phyloP scores from a whole-genome alignment of 2,329 filamentous ascomycete genomes.

The Penicillium sp. region DNA sequence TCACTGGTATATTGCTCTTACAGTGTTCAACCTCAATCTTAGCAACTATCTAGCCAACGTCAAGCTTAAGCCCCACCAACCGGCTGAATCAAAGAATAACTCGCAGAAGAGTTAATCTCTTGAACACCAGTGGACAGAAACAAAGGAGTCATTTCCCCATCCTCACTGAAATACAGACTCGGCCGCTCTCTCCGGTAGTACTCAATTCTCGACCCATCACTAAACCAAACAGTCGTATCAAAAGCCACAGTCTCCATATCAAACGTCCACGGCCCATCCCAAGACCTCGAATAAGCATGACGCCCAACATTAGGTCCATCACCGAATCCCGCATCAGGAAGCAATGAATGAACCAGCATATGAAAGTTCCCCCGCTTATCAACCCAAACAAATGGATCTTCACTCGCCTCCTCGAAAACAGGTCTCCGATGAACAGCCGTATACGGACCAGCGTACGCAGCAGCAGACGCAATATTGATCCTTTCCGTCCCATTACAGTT shows the following conservation, averaged over 20 bases:
- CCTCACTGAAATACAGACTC: conserved; percentile 51
- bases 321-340: conserved; percentile 24
- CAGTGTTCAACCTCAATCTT: too few species aligned
- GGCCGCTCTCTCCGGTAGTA: conserved; percentile 50
- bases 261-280: conserved; percentile 34
- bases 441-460: conserved; percentile 15
- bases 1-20: background rate
- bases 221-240: conserved; percentile 31
- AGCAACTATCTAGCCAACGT: too few species aligned
- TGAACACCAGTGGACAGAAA: conserved; percentile 52
- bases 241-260: conserved; percentile 32
- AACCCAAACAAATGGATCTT: conserved; percentile 39
- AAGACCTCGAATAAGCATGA: conserved; percentile 32
- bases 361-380: conserved; percentile 40
- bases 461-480: conserved; percentile 15
- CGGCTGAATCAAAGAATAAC: conserved; percentile 46
- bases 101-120: conserved; percentile 34
- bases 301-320: conserved; percentile 27
- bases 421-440: conserved; percentile 14
- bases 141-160: conserved; percentile 48
- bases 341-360: conserved; percentile 36
- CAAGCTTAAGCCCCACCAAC: conserved; percentile 24
- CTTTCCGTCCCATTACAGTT: conserved; percentile 12
- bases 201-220: conserved; percentile 41
- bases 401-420: conserved; percentile 24